Conservation (phyloP, 805 yeast genomes). For the Ogataea trehaloabstinens region DNA sequence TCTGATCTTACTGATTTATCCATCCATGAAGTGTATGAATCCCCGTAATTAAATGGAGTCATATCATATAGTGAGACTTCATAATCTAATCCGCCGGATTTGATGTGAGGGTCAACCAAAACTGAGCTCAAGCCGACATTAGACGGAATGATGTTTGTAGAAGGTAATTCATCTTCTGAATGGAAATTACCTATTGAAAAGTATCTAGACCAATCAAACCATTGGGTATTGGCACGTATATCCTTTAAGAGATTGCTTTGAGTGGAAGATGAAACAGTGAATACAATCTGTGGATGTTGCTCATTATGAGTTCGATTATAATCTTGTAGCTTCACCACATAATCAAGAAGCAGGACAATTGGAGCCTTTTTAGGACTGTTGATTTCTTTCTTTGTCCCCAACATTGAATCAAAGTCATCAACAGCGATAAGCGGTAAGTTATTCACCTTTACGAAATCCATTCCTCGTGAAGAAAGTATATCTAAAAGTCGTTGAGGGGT, state of each 20-base stretch:
- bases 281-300: conserved; percentile 30
- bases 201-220: conserved; percentile 38
- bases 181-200: conserved; percentile 27
- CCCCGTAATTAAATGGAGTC: conserved; percentile 25
- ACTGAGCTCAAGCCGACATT: conserved; percentile 26
- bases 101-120: conserved; percentile 21
- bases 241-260: conserved; percentile 50
- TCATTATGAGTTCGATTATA: conserved; percentile 29
- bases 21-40: conserved; percentile 18
- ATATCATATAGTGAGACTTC: conserved; percentile 25
- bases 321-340: conserved; percentile 32
- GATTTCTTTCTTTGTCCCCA: conserved; percentile 18
- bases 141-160: conserved; percentile 16
- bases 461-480: conserved; percentile 31
- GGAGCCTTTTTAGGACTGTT: conserved; percentile 25
- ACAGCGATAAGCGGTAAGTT: conserved; percentile 28
- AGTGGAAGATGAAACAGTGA: conserved; percentile 24
- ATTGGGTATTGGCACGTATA: conserved; percentile 49
- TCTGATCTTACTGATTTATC: conserved; percentile 19
- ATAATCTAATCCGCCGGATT: conserved; percentile 13
- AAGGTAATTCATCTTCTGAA: conserved; percentile 20
- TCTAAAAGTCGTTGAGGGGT: conserved; percentile 38
- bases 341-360: conserved; percentile 30
- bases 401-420: conserved; percentile 34
- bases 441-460: conserved; percentile 28